Conservation (phyloP, 345 rosid genomes). For the Syzygium grande region DNA sequence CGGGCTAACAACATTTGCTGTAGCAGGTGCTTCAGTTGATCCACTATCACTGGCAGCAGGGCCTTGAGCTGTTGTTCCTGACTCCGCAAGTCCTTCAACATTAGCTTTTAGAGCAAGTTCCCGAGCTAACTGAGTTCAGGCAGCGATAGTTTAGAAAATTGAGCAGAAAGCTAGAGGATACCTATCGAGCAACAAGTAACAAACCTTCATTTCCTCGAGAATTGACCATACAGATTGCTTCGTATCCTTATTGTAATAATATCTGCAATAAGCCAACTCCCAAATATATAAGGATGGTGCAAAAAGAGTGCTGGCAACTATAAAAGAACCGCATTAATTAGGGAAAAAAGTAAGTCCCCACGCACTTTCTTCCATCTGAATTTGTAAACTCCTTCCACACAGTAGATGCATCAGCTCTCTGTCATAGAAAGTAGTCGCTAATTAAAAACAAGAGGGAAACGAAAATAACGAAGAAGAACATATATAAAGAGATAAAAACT, state of each 20-base stretch:
- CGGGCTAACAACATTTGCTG: slow-evolving; percentile 50
- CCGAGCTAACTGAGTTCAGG: slow-evolving; percentile 73
- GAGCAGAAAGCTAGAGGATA: slow-evolving; percentile 4
- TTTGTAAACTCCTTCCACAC: slow-evolving; percentile 98
- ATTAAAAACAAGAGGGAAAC: slow-evolving; percentile 3
- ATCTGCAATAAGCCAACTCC: slow-evolving; percentile 35
- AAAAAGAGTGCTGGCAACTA: neutral
- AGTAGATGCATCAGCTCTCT: slow-evolving; percentile 99
- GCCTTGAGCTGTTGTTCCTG: slow-evolving; percentile 33
- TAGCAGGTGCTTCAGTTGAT: slow-evolving; percentile 22
- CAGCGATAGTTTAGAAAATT: slow-evolving; percentile 8
- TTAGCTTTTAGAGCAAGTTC: slow-evolving; percentile 67
- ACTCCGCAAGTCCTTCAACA: slow-evolving; percentile 32
- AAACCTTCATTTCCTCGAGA: slow-evolving; percentile 92
- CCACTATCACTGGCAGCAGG: slow-evolving; percentile 32
- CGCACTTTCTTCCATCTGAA: slow-evolving; percentile 80
- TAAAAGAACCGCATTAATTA: neutral
- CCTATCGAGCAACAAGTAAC: slow-evolving; percentile 2
- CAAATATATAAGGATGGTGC: neutral
- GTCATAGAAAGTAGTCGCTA: slow-evolving; percentile 13
- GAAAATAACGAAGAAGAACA: neutral
- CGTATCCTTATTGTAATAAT: slow-evolving; percentile 89
- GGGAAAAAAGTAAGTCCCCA: neutral
- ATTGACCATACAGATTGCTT: slow-evolving; percentile 95
- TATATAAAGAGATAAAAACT: neutral